Conservation (phyloP, 208 protist genomes). For the Leishmania tarentolae region DNA sequence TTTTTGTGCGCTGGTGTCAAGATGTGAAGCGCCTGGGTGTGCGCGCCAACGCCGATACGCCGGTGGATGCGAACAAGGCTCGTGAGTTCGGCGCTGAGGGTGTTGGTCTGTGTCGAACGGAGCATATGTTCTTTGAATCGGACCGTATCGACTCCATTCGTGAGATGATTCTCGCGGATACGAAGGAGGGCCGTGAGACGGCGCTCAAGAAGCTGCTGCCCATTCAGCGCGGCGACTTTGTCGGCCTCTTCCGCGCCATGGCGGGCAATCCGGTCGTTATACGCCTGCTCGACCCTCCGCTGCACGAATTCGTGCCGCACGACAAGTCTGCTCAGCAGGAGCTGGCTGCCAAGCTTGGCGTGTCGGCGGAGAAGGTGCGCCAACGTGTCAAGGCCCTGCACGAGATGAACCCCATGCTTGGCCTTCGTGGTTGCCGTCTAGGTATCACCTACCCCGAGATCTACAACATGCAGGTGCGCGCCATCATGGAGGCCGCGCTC, state of each 20-base stretch:
- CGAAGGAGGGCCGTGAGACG: constrained; percentile 57
- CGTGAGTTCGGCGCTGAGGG: constrained; percentile 92
- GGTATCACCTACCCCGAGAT: constrained; percentile 95
- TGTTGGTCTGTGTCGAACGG: constrained; percentile 94
- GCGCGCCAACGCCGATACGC: constrained; percentile 93
- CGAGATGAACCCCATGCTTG: constrained; percentile 97
- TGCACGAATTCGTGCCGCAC: constrained; percentile 96
- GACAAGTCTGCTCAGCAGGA: constrained; percentile 63
- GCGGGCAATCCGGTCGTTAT: constrained; percentile 90
- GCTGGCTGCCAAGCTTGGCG: constrained; percentile 69
- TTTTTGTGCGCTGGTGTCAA: constrained; percentile 81
- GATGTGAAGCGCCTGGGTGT: constrained; percentile 83
- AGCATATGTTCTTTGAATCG: constrained; percentile 97
- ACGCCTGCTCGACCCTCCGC: constrained; percentile 94
- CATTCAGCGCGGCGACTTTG: constrained; percentile 91
- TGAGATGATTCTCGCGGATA: constrained; percentile 94
- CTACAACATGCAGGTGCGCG: constrained; percentile 94
- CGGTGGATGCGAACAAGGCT: constrained; percentile 73
- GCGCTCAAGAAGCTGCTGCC: constrained; percentile 90
- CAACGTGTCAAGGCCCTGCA: constrained; percentile 81
- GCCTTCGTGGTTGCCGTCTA: constrained; percentile 93
- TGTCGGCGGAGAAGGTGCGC: constrained; percentile 63
- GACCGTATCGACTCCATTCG: constrained; percentile 86
- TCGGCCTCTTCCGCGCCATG: constrained; percentile 93
- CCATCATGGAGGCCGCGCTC: constrained; percentile 93